phyloP scores from a whole-genome alignment of 2,329 filamentous ascomycete genomes.

The Apiospora phragmitis region DNA sequence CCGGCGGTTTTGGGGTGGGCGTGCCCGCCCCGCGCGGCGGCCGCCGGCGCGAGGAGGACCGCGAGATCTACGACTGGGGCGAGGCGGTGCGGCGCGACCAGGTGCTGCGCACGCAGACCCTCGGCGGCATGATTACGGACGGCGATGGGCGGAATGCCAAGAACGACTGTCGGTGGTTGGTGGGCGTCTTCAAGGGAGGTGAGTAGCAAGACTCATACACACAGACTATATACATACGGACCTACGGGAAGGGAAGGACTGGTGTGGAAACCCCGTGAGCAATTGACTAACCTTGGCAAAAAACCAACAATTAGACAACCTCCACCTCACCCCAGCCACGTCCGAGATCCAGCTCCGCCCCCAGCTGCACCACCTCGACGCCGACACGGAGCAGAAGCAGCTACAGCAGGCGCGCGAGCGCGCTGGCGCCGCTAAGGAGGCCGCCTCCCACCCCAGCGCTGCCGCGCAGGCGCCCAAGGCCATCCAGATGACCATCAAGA shows the following conservation, averaged over 20 bases:
- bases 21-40: constrained; percentile 39
- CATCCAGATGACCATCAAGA: constrained; percentile 86
- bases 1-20: constrained; percentile 71
- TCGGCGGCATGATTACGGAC: constrained; percentile 77
- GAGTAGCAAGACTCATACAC: constrained; percentile 36
- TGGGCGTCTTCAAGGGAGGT: constrained; percentile 88
- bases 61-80: constrained; percentile 58
- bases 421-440: constrained; percentile 29
- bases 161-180: constrained; percentile 73
- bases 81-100: constrained; percentile 69
- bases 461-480: constrained; percentile 61
- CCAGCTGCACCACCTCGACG: constrained; percentile 91
- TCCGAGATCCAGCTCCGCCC: constrained; percentile 87
- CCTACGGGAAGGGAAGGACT: background rate
- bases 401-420: constrained; percentile 36
- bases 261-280: background rate
- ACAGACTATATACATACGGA: background rate
- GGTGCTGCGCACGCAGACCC: constrained; percentile 77
- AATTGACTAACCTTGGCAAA: constrained; percentile 19
- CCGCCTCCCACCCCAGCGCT: constrained; percentile 28
- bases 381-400: constrained; percentile 70
- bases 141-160: constrained; percentile 48
- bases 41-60: constrained; percentile 36
- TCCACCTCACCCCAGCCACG: constrained; percentile 82
- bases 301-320: constrained; percentile 57